Evolutionary conservation across 495 filamentous ascomycete genomes (phyloP), one percentile per base, ranked within the genome.

Genomic region (Penicillium maclennaniae): DNA sequence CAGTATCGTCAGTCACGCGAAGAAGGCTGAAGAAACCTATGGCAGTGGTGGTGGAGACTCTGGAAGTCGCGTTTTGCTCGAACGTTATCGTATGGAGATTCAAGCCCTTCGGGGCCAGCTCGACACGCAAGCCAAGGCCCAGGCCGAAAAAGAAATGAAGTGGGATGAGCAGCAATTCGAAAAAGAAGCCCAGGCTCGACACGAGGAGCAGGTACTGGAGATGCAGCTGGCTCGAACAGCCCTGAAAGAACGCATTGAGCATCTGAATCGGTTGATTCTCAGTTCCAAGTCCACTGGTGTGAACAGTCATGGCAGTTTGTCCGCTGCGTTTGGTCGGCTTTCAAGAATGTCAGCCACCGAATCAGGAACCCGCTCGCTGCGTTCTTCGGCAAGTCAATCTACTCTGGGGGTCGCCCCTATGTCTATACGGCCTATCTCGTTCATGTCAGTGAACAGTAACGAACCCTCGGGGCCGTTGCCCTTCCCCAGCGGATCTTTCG

Each of bases 211-310:
- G 66, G 91, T 98, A 78, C 77, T 97, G 41, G 93, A 97, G 67
- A 98, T 98, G 85, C 93, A 98, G 67, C 79, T 98, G 25, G 93
- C 93, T 14, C 82, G 95, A 23, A 98, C 92, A 2, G 95, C 95
- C 6, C 71, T 98, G 45, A 97, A 98, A 62, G 92, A 97, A 70
- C 85, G 93, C 25, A 98, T 98, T 56, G 92, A 97, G 70, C 93
- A 98, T 72, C 80, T 98, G 6, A 98, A 97, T 69, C 87, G 93
- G 19, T 79, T 98, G 10, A 97, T 98, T 56, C 75, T 98, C 25
- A 92, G 87, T 63, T 97, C 93, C 15, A 96, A 97, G 62, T 96
- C 91, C 14, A 88, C 88, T 0, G 93, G 93, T 16, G 93, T 98
- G 42, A 98, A 98, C 67, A 71, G 53, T 12, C 83, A 83, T 45